Evolutionary conservation across 768 basidiomycete genomes (phyloP), one percentile per base, ranked within the genome.

Genomic region (Mycena filopes): DNA sequence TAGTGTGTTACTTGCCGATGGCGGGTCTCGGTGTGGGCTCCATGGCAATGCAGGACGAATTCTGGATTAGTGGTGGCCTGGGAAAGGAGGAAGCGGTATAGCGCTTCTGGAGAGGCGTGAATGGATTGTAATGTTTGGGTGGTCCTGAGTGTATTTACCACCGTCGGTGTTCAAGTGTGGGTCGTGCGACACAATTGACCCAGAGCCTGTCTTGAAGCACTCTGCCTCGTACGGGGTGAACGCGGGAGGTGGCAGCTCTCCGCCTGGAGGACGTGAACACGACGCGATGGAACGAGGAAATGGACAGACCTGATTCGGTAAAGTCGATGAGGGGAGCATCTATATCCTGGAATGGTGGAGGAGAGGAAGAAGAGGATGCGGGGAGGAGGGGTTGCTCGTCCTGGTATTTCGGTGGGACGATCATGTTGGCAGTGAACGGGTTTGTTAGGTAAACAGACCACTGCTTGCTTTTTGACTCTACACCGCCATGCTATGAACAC

Each of bases 41-140:
- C 91, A 18, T 76, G 76, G 65, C 84, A 83, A 45, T 81, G 83
- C 6, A 91, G 71, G 38, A 77, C 74, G 63, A 84, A 78, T 23
- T 63, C 74, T 6, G 89, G 90, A 2, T 77, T 79, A 3, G 69
- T 75, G 33, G 70, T 73, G 2, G 88, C 82, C 55, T 89, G 86
- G 5, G 82, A 81, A 25, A 92, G 83, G 20, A 94, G 78, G 75
- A 92, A 94, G 60, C 90, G 86, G 73, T 91, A 92, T 25, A 93
- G 82, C 0, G 89, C 88, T 70, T 90, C 89, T 67, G 55, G 9
- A 47, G 33, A 21, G 53, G 28, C 40, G 56, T 40, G 28, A 31
- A 45, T 61, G n/a, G n/a, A 47, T 54, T 60, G n/a, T 57, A 43
- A 28, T 23, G n/a, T 55, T 36, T 15, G 26, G 53, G 2, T 41